Conservation (phyloP, 2,329 filamentous ascomycete species). For the Alternaria sp. region DNA sequence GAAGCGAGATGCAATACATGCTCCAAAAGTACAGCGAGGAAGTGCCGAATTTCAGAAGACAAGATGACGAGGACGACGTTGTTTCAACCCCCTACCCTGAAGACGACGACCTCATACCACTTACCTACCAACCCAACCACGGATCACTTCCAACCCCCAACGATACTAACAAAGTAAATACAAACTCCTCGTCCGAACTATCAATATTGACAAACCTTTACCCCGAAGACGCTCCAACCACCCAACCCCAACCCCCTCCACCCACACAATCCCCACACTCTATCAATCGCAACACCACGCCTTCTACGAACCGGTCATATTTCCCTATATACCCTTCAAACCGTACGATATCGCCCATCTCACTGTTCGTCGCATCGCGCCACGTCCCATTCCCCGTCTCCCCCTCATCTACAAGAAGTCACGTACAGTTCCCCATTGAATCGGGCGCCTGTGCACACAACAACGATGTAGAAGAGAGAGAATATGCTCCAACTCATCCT, state of each 20-base stretch:
- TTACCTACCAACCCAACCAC: not conserved
- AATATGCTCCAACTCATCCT: conserved; percentile 2
- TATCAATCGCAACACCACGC: not conserved
- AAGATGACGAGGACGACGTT: not conserved
- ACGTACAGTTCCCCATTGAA: too few relatives aligned
- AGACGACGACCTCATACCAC: conserved; percentile 8
- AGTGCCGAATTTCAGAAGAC: not conserved
- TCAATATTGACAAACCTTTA: conserved; percentile 1
- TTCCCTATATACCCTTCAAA: conserved; percentile 2
- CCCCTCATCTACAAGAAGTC: not conserved
- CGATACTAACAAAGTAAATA: not conserved
- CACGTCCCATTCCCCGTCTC: not conserved
- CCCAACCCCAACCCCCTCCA: conserved; percentile 9
- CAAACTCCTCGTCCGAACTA: not conserved
- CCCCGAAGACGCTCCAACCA: conserved; percentile 9
- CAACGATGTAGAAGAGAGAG: not conserved
- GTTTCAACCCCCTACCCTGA: conserved; percentile 8
- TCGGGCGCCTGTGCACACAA: not conserved
- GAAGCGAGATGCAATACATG: not conserved
- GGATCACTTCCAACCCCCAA: not conserved
- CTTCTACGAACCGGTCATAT: not conserved
- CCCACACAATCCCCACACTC: not conserved
- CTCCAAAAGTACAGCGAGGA: not conserved
- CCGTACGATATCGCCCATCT: not conserved
- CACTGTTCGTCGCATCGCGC: not conserved